Evolutionary conservation across 345 rosid genomes (phyloP).

Genomic region (Anacardium occidentale): DNA sequence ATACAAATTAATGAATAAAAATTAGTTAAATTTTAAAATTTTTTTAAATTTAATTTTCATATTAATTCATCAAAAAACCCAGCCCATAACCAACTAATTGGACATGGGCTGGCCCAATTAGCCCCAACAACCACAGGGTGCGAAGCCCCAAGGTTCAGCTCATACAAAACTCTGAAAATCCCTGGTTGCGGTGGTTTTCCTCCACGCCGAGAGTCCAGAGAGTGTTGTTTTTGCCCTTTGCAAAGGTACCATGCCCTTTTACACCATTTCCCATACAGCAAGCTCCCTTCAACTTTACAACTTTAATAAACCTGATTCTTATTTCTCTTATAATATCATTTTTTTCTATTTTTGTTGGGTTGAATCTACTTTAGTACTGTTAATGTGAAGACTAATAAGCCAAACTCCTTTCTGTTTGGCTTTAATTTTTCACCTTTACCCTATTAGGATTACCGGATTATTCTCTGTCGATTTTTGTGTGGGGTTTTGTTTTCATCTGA

Average conservation of each 20-base stretch:
- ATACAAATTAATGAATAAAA: too few species aligned
- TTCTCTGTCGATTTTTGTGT: slow-evolving; percentile 18
- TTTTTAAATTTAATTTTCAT: too few species aligned
- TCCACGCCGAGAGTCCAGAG: slow-evolving; percentile 27
- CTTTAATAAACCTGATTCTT: neutral
- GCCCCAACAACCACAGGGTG: neutral
- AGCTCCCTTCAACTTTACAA: neutral
- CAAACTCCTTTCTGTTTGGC: slow-evolving; percentile 19
- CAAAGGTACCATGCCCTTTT: slow-evolving; percentile 18
- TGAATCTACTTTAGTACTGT: slow-evolving; percentile 5
- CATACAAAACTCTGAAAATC: neutral
- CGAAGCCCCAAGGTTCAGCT: neutral
- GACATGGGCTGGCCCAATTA: neutral
- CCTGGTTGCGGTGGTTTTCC: slow-evolving; percentile 27
- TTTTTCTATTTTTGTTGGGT: neutral
- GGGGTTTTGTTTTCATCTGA: slow-evolving; percentile 26
- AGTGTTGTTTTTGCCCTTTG: slow-evolving; percentile 4
- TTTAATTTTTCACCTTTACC: slow-evolving; percentile 16
- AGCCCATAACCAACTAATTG: too few species aligned
- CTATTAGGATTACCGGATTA: slow-evolving; percentile 1
- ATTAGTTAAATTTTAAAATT: too few species aligned
- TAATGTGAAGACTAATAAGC: slow-evolving; percentile 18
- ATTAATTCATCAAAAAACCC: too few species aligned
- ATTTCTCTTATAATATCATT: neutral
- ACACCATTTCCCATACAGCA: neutral